These are phyloP conservation scores for Takashimella tepidaria DNA, from an alignment of 1,284 basidiomycete genomes.

Conservation along the genomic window DNA sequence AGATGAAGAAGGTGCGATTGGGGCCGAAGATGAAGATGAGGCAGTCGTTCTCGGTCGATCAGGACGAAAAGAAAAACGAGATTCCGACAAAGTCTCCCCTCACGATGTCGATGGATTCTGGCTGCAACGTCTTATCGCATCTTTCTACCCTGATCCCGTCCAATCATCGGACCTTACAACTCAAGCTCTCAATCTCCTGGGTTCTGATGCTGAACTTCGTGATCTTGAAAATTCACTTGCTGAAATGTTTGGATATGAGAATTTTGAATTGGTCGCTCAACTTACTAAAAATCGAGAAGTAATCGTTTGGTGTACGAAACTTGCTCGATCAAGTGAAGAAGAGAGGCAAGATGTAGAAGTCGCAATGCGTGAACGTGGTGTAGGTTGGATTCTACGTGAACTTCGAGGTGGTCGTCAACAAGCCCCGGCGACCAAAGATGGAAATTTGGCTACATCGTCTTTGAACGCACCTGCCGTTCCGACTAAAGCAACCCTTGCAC, in stretches of 20 bases:
- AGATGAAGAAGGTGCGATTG: slow-evolving; percentile 44
- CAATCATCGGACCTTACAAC: slow-evolving; percentile 89
- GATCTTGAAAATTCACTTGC: slow-evolving; percentile 97
- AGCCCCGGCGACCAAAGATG: slow-evolving; percentile 46
- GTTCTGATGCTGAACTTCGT: slow-evolving; percentile 80
- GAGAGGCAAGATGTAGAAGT: slow-evolving; percentile 93
- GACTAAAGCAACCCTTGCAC: slow-evolving; percentile 80
- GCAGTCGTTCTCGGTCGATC: slow-evolving; percentile 62
- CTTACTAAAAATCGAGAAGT: slow-evolving; percentile 95
- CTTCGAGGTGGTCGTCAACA: slow-evolving; percentile 66
- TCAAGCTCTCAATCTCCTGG: slow-evolving; percentile 78
- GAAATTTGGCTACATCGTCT: slow-evolving; percentile 35
- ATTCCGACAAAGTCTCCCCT: slow-evolving; percentile 71
- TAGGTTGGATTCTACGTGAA: slow-evolving; percentile 91
- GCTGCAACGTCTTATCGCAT: slow-evolving; percentile 90
- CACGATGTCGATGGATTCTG: slow-evolving; percentile 96
- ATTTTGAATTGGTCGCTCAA: slow-evolving; percentile 82
- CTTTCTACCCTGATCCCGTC: slow-evolving; percentile 87
- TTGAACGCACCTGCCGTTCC: slow-evolving; percentile 57
- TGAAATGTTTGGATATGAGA: slow-evolving; percentile 92
- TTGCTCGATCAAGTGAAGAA: slow-evolving; percentile 83
- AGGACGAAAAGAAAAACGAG: slow-evolving; percentile 30
- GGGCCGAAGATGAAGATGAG: slow-evolving; percentile 50
- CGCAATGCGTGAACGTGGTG: slow-evolving; percentile 94
- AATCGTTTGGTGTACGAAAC: slow-evolving; percentile 96